These are phyloP conservation scores for Penicillium tannophilum DNA, from an alignment of 495 filamentous ascomycete species.

Conservation along the genomic window DNA sequence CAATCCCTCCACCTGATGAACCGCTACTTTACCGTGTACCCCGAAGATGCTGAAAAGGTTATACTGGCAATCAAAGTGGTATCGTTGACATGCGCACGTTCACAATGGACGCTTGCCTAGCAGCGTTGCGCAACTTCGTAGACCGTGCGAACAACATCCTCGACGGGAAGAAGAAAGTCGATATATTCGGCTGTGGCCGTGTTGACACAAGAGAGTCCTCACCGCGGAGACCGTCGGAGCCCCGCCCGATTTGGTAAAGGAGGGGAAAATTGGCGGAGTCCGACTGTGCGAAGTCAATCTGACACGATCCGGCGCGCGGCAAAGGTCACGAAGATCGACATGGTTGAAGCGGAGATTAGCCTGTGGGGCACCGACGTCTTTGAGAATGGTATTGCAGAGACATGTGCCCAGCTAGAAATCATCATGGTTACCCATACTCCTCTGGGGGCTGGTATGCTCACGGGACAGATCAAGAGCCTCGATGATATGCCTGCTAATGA, in stretches of 20 bases:
- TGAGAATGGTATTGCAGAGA: constrained; percentile 63
- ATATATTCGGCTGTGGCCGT: constrained; percentile 71
- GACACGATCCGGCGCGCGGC: constrained; percentile 66
- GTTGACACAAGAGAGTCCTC: constrained; percentile 63
- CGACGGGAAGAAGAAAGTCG: constrained; percentile 63
- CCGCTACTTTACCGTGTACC: constrained; percentile 67
- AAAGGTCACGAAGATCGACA: constrained; percentile 59
- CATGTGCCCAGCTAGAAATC: constrained; percentile 63
- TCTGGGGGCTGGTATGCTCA: constrained; percentile 48
- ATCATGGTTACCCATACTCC: constrained; percentile 63
- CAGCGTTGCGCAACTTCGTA: constrained; percentile 52
- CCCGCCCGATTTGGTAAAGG: constrained; percentile 42
- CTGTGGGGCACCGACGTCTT: constrained; percentile 60
- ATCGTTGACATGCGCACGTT: constrained; percentile 27
- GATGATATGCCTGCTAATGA: constrained; percentile 62
- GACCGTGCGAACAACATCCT: constrained; percentile 58
- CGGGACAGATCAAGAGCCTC: constrained; percentile 57
- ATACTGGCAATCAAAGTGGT: constrained; percentile 68
- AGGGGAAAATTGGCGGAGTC: constrained; percentile 59
- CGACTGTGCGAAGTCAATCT: constrained; percentile 64
- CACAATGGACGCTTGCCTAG: constrained; percentile 49
- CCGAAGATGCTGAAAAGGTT: constrained; percentile 66
- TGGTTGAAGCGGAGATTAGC: constrained; percentile 70
- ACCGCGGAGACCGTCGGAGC: constrained; percentile 51
- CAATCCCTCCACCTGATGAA: constrained; percentile 62